Conservation (phyloP, 768 basidiomycete genomes). For the Auriscalpium microsporum region DNA sequence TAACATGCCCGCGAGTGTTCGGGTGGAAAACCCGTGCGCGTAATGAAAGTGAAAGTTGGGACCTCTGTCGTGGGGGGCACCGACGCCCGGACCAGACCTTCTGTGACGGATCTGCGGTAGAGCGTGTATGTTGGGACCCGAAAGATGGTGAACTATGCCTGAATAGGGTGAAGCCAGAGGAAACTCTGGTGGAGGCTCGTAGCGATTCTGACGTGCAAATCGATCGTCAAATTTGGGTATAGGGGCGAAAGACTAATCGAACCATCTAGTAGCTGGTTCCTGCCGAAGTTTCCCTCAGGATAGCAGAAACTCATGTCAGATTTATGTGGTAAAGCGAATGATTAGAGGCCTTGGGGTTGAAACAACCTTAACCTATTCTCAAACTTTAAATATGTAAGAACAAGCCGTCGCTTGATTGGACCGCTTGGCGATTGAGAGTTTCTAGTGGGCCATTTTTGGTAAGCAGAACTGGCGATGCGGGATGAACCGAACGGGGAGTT, state of each 20-base stretch:
- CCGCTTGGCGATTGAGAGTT: slow-evolving; percentile 51
- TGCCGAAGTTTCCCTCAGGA: slow-evolving; percentile 83
- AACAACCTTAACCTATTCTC: slow-evolving; percentile 83
- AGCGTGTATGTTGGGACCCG: slow-evolving; percentile 82
- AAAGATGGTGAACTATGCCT: slow-evolving; percentile 89
- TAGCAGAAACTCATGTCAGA: slow-evolving; percentile 54
- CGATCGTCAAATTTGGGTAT: slow-evolving; percentile 93
- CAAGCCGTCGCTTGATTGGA: slow-evolving; percentile 41
- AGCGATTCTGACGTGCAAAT: slow-evolving; percentile 96
- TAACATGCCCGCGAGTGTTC: no score
- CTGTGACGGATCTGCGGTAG: slow-evolving; percentile 68
- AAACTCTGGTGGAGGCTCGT: slow-evolving; percentile 94
- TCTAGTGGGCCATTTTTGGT: slow-evolving; percentile 70
- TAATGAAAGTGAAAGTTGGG: no score
- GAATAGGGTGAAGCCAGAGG: slow-evolving; percentile 90
- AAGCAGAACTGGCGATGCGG: slow-evolving; percentile 66
- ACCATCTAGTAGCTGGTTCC: slow-evolving; percentile 92
- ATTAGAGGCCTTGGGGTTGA: slow-evolving; percentile 82
- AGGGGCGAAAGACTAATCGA: slow-evolving; percentile 96
- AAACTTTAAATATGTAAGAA: slow-evolving; percentile 61
- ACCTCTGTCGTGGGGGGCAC: slow-evolving; percentile 59
- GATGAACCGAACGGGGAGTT: slow-evolving; percentile 67
- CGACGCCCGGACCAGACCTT: slow-evolving; percentile 69
- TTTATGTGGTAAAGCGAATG: slow-evolving; percentile 74
- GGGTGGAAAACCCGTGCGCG: no score